phyloP scores from a whole-genome alignment of 1,139 yeast genomes.

The Saccharomyces hybrid region DNA sequence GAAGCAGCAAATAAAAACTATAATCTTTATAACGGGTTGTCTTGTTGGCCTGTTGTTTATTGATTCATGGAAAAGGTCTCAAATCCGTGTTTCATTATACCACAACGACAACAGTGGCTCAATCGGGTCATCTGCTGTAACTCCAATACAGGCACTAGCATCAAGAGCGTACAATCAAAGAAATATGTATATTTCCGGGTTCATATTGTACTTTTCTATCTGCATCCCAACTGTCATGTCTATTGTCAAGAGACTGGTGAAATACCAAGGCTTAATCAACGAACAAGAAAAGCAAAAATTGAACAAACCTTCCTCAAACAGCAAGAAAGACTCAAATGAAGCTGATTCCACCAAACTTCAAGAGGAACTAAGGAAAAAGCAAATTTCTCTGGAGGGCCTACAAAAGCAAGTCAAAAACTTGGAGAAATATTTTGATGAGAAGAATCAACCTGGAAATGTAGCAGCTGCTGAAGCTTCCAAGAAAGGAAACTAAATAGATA shows the following conservation, averaged over 20 bases:
- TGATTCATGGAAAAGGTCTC: conserved; percentile 50
- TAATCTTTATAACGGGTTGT: conserved; percentile 39
- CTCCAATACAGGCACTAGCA: conserved; percentile 16
- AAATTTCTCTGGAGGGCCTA: conserved; percentile 43
- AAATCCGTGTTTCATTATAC: conserved; percentile 28
- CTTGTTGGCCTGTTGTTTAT: conserved; percentile 49
- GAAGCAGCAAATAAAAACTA: conserved; percentile 44
- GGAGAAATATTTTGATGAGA: conserved; percentile 45
- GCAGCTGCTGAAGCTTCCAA: not conserved
- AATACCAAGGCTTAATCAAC: conserved; percentile 42
- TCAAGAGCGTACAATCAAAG: conserved; percentile 61
- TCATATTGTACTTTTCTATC: conserved; percentile 52
- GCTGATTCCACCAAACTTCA: conserved; percentile 36
- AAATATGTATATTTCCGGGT: conserved; percentile 64
- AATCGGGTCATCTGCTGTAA: conserved; percentile 9
- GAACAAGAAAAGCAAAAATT: conserved; percentile 23
- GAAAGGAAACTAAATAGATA: conserved; percentile 1
- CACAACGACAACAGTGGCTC: conserved; percentile 13
- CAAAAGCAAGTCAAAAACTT: conserved; percentile 49
- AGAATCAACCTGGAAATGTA: conserved; percentile 6
- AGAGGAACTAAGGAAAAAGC: conserved; percentile 35
- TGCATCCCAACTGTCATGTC: conserved; percentile 54
- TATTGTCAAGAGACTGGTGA: conserved; percentile 50
- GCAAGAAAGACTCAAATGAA: conserved; percentile 24
- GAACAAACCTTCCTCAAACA: conserved; percentile 4